phyloP scores from a whole-genome alignment of 768 basidiomycete species.

The Daedaleopsis sinensis region DNA sequence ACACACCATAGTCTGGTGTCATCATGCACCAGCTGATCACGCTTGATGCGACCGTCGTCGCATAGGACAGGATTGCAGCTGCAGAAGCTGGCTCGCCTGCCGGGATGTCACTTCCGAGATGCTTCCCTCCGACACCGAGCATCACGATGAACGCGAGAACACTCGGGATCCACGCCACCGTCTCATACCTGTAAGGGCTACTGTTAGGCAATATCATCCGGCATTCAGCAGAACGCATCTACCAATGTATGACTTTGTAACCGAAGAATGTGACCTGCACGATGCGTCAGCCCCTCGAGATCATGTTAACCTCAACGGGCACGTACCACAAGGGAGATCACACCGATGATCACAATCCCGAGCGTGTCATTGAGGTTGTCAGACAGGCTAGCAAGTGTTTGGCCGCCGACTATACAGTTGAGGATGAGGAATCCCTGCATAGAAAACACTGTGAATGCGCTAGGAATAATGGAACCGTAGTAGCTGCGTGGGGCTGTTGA shows the following conservation, averaged over 20 bases:
- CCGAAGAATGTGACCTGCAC: conserved; percentile 38
- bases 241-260: conserved; percentile 38
- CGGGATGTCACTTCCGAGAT: conserved; percentile 31
- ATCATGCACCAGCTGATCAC: conserved; percentile 47
- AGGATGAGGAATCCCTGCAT: conserved; percentile 54
- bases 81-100: conserved; percentile 33
- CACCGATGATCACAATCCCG: conserved; percentile 47
- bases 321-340: conserved; percentile 41
- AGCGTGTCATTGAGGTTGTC: conserved; percentile 33
- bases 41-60: conserved; percentile 46
- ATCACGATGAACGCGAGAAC: conserved; percentile 41
- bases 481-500: conserved; percentile 32
- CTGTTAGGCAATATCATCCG: not conserved
- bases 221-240: not conserved
- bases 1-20: conserved; percentile 52
- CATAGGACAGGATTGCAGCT: conserved; percentile 43
- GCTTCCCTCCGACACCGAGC: conserved; percentile 40
- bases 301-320: not conserved
- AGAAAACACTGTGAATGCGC: conserved; percentile 45
- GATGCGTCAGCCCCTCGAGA: not conserved
- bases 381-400: conserved; percentile 46
- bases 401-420: conserved; percentile 52
- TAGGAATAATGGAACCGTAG: conserved; percentile 39
- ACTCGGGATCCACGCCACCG: conserved; percentile 43
- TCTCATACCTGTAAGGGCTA: conserved; percentile 34